phyloP scores from a whole-genome alignment of 495 filamentous ascomycete species.

The Astrocystis sublimbata region DNA sequence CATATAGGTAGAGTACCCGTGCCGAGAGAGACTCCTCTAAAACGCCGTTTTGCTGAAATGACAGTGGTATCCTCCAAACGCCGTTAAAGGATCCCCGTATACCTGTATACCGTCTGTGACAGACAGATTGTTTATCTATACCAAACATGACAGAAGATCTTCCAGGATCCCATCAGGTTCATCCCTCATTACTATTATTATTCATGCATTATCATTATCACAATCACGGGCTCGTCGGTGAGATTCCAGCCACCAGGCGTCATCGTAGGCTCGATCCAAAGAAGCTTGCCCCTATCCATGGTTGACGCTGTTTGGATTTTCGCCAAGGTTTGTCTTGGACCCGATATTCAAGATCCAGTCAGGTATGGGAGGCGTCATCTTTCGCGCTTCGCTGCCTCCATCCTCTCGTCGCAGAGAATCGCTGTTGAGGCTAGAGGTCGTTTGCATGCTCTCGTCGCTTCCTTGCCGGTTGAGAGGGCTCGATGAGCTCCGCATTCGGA shows the following conservation, averaged over 20 bases:
- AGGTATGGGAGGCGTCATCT: slow-evolving; percentile 60
- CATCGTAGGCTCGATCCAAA: neutral
- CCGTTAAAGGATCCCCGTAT: slow-evolving; percentile 17
- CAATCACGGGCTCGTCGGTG: neutral
- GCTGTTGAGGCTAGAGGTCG: slow-evolving; percentile 27
- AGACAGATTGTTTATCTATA: slow-evolving; percentile 8
- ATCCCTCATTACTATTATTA: slow-evolving; percentile 11
- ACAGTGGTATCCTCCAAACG: slow-evolving; percentile 33
- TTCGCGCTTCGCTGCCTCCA: slow-evolving; percentile 35
- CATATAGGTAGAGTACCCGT: slow-evolving; percentile 12
- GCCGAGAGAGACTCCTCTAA: slow-evolving; percentile 20
- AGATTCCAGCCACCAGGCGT: neutral
- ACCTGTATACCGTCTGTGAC: slow-evolving; percentile 15
- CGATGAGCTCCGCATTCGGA: slow-evolving; percentile 64
- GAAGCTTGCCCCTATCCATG: neutral
- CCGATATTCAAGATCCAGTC: slow-evolving; percentile 57
- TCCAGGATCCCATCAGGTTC: slow-evolving; percentile 7
- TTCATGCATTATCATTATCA: slow-evolving; percentile 16
- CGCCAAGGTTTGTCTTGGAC: slow-evolving; percentile 43
- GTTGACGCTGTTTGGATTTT: slow-evolving; percentile 32
- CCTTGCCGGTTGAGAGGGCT: slow-evolving; percentile 53
- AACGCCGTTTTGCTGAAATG: slow-evolving; percentile 38
- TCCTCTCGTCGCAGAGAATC: slow-evolving; percentile 28
- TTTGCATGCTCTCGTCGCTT: slow-evolving; percentile 50
- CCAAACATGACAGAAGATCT: slow-evolving; percentile 8